Percentiles rank a stretch among this genome's conserved stretches.
These are phyloP conservation scores for Favolaschia claudopus DNA, from an alignment of 768 basidiomycete species.

Conservation along the genomic window DNA sequence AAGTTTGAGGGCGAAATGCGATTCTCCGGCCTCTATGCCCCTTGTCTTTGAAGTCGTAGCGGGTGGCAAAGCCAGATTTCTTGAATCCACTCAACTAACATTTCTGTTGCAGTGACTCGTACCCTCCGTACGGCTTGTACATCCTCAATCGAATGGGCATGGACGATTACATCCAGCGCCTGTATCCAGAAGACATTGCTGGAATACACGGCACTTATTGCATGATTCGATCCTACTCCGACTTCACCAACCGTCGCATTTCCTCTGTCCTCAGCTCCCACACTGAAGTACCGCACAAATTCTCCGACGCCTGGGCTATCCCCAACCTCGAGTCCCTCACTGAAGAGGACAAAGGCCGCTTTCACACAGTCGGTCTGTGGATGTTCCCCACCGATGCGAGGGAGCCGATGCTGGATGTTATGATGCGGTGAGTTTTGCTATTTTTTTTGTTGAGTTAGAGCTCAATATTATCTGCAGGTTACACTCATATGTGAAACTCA, in stretches of 20 bases:
- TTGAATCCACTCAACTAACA: slow-evolving; percentile 11
- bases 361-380: slow-evolving; percentile 76
- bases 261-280: slow-evolving; percentile 41
- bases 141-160: slow-evolving; percentile 84
- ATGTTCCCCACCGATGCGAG: slow-evolving; percentile 73
- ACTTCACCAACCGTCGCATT: slow-evolving; percentile 64
- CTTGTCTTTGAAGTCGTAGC: too few species aligned
- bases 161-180: slow-evolving; percentile 76
- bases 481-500: slow-evolving; percentile 71
- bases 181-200: slow-evolving; percentile 83
- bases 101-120: slow-evolving; percentile 59
- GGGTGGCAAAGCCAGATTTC: too few species aligned
- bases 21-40: too few species aligned
- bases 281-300: slow-evolving; percentile 50
- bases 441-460: neutral
- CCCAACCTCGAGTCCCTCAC: slow-evolving; percentile 53
- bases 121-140: slow-evolving; percentile 86
- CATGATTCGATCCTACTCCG: slow-evolving; percentile 77
- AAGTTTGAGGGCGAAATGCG: too few species aligned
- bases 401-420: slow-evolving; percentile 75
- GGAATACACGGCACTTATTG: slow-evolving; percentile 68
- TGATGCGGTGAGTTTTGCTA: slow-evolving; percentile 61
- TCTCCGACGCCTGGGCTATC: slow-evolving; percentile 57
- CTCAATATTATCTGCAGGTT: slow-evolving; percentile 47
- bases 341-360: slow-evolving; percentile 60